A percentile compares a stretch with the other conserved stretches of the same genome.
Conservation (phyloP, 768 basidiomycete genomes). For the Leucocoprinus leucothites region DNA sequence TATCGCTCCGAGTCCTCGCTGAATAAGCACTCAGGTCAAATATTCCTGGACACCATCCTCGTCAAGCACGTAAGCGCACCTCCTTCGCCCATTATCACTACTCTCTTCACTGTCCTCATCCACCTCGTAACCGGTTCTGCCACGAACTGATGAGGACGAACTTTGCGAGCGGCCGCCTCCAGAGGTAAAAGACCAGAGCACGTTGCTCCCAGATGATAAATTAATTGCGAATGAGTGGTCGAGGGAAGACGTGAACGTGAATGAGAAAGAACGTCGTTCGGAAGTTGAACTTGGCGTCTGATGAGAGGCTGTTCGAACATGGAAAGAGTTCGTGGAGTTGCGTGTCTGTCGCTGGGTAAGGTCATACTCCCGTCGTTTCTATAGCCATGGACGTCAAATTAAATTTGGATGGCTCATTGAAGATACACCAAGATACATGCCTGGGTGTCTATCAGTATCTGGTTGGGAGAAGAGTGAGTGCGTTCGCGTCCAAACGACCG, state of each 20-base stretch:
- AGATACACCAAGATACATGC: neutral
- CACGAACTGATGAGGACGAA: neutral
- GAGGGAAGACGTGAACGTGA: neutral
- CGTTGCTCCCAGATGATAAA: neutral
- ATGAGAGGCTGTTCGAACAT: neutral
- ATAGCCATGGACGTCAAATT: neutral
- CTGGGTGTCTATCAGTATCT: neutral
- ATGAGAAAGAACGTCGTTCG: conserved; percentile 4
- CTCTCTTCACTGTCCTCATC: neutral
- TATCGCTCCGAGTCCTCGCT: neutral
- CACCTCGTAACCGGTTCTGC: neutral
- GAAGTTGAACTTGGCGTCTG: neutral
- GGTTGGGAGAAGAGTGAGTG: neutral
- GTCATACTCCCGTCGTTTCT: conserved; percentile 8
- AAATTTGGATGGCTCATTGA: neutral
- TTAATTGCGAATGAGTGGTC: neutral
- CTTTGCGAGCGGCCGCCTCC: neutral
- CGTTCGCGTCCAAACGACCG: neutral
- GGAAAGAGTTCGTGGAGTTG: neutral
- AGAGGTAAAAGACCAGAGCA: neutral
- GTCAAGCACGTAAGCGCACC: neutral
- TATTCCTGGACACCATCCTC: neutral
- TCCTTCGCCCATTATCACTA: neutral
- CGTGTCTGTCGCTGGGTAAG: neutral
- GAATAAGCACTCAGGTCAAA: neutral